A percentile compares a stretch with the other conserved stretches of the same genome.
phyloP scores from a whole-genome alignment of 352 stramenopile species.

The Phytophthora pseudosyringae region DNA sequence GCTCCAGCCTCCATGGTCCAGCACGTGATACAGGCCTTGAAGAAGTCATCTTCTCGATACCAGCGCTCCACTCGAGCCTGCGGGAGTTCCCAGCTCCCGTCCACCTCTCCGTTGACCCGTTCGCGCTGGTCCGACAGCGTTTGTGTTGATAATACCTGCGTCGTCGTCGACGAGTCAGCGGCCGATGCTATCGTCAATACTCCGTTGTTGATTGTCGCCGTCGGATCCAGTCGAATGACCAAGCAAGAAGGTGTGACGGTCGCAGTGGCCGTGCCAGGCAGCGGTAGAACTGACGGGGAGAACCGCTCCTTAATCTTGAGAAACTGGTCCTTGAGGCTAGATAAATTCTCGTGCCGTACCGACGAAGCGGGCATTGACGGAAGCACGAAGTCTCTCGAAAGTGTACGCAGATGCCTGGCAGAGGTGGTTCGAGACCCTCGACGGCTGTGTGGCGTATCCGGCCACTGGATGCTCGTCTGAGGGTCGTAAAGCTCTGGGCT shows the following conservation, averaged over 20 bases:
- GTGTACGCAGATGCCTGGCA: constrained; percentile 40
- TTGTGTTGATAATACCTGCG: constrained; percentile 21
- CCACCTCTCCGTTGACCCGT: neutral
- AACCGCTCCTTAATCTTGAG: constrained; percentile 84
- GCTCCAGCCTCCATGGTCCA: constrained; percentile 77
- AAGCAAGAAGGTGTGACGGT: constrained; percentile 25
- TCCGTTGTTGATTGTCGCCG: constrained; percentile 3
- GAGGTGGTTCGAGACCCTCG: constrained; percentile 20
- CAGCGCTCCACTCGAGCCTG: constrained; percentile 69
- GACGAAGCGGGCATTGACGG: constrained; percentile 46
- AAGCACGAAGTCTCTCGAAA: constrained; percentile 67
- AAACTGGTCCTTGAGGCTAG: constrained; percentile 82
- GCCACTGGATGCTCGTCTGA: constrained; percentile 1
- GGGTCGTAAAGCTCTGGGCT: constrained; percentile 20
- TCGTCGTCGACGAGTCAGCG: neutral
- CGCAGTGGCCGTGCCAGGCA: constrained; percentile 11
- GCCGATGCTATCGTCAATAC: neutral
- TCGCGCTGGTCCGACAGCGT: constrained; percentile 4
- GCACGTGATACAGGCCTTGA: constrained; percentile 77
- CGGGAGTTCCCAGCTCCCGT: constrained; percentile 40
- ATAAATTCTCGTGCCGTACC: constrained; percentile 66
- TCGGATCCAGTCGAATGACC: constrained; percentile 1
- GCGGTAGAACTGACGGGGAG: constrained; percentile 45
- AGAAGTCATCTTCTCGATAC: constrained; percentile 76
- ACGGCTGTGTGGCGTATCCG: constrained; percentile 37